Percentiles rank a stretch among this genome's conserved stretches.
phyloP scores from a whole-genome alignment of 2,329 filamentous ascomycete species.

The Trichophaea hybrida region DNA sequence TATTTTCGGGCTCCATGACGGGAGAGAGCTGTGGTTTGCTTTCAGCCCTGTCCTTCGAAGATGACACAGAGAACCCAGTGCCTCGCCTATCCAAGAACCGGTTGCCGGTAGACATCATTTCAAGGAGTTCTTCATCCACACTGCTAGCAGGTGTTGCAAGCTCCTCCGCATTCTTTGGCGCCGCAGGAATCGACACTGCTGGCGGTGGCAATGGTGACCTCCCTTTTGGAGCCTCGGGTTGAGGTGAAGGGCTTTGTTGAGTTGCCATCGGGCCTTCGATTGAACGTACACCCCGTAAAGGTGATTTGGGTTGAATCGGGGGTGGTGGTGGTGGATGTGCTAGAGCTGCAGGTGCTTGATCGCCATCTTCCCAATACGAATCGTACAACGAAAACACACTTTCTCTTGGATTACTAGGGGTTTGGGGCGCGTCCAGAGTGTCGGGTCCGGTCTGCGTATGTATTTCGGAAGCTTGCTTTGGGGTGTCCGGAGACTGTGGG shows the following conservation, averaged over 20 bases:
- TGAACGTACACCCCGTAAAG: background rate
- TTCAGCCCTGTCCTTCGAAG: background rate
- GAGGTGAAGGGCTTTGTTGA: constrained; percentile 3
- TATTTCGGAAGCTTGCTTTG: background rate
- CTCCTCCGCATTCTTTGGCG: background rate
- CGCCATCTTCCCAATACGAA: constrained; percentile 16
- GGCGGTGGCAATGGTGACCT: constrained; percentile 8
- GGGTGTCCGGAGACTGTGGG: background rate
- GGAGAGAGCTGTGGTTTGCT: background rate
- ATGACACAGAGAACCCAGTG: background rate
- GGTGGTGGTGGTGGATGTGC: background rate
- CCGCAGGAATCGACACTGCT: background rate
- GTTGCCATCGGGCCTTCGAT: too few relatives aligned
- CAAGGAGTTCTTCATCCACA: constrained; percentile 17
- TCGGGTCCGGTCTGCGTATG: background rate
- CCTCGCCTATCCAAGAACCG: constrained; percentile 13
- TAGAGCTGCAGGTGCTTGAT: background rate
- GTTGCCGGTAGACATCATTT: constrained; percentile 20
- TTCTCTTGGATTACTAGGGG: constrained; percentile 3
- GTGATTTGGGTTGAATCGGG: constrained; percentile 6
- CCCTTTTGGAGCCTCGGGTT: background rate
- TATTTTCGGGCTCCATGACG: background rate
- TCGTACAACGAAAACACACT: constrained; percentile 19
- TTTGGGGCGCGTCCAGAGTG: background rate
- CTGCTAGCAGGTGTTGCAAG: constrained; percentile 3